Percentiles rank a stretch among this genome's conserved stretches.
Evolutionary conservation across 192 early-diverging fungal genomes (phyloP).

Genomic region (Allomyces macrogynus): DNA sequence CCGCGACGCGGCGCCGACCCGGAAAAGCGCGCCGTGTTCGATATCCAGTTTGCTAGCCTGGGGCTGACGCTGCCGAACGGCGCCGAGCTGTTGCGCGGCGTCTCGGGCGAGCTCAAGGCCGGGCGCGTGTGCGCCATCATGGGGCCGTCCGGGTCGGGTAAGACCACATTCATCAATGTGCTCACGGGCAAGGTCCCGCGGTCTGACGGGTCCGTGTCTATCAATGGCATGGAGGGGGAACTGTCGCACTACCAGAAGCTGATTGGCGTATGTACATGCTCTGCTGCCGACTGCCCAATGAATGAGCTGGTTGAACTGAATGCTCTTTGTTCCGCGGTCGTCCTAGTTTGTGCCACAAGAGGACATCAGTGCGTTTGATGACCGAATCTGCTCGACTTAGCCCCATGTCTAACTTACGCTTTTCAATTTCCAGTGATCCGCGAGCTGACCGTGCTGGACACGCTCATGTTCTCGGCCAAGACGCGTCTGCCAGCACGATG

Average conservation of each 20-base stretch:
- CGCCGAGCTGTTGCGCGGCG: neutral
- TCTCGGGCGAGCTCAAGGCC: neutral
- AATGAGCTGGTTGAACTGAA: no score
- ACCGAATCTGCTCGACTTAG: neutral
- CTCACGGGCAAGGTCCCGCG: conserved; percentile 44
- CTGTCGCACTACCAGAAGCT: conserved; percentile 48
- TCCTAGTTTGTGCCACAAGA: neutral
- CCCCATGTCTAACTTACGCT: no score
- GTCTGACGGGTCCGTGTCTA: conserved; percentile 7
- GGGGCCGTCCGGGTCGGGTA: conserved; percentile 42
- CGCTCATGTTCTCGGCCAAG: conserved; percentile 51
- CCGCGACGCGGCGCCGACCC: neutral
- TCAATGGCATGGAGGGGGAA: conserved; percentile 36
- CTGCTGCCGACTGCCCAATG: no score
- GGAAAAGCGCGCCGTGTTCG: neutral
- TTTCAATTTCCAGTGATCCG: neutral
- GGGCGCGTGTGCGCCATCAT: conserved; percentile 1
- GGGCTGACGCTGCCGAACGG: neutral
- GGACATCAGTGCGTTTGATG: neutral
- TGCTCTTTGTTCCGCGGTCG: no score
- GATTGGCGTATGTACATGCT: conserved; percentile 7
- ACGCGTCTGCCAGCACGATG: conserved; percentile 48
- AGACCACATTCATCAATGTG: conserved; percentile 56
- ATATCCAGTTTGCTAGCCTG: neutral
- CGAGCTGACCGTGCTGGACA: conserved; percentile 37